Evolutionary conservation across 768 basidiomycete genomes (phyloP).

Genomic region (Auriculariales sp.): DNA sequence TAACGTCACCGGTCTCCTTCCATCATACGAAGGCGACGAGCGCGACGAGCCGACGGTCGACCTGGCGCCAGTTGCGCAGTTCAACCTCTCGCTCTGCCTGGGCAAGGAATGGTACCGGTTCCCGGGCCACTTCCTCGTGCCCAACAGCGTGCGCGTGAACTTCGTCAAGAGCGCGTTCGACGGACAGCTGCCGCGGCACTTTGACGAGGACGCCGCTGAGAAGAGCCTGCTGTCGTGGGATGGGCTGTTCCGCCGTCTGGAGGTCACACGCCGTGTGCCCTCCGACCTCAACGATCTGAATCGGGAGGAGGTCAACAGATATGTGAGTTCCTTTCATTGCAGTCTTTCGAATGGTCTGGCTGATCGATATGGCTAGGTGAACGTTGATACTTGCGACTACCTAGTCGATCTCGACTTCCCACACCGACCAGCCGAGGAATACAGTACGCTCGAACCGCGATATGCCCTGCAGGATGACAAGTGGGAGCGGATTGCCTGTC

Average conservation of each 20-base stretch:
- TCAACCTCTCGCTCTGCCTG: slow-evolving; percentile 67
- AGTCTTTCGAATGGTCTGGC: slow-evolving; percentile 5
- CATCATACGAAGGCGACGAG: slow-evolving; percentile 24
- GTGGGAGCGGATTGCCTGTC: slow-evolving; percentile 77
- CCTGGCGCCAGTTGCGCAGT: slow-evolving; percentile 47
- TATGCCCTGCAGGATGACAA: slow-evolving; percentile 47
- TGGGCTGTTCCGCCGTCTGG: slow-evolving; percentile 27
- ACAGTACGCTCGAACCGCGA: slow-evolving; percentile 65
- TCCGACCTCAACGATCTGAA: slow-evolving; percentile 78
- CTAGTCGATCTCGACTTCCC: slow-evolving; percentile 86
- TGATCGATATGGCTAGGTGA: slow-evolving; percentile 33
- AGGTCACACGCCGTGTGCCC: slow-evolving; percentile 48
- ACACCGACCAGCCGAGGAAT: slow-evolving; percentile 36
- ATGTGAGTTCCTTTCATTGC: slow-evolving; percentile 35
- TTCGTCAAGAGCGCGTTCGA: slow-evolving; percentile 89
- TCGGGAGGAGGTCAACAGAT: slow-evolving; percentile 57
- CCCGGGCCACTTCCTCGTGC: slow-evolving; percentile 80
- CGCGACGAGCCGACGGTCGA: slow-evolving; percentile 35
- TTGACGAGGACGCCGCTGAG: slow-evolving; percentile 20
- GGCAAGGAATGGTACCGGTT: slow-evolving; percentile 97
- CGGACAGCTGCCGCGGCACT: slow-evolving; percentile 79
- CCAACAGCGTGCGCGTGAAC: slow-evolving; percentile 64
- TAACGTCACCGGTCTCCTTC: slow-evolving; percentile 51
- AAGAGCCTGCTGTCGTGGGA: slow-evolving; percentile 18
- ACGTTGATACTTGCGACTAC: slow-evolving; percentile 67